Percentiles rank a stretch among this genome's conserved stretches.
These are phyloP conservation scores for Solioccasus polychromus DNA, from an alignment of 768 basidiomycete genomes.

Conservation along the genomic window DNA sequence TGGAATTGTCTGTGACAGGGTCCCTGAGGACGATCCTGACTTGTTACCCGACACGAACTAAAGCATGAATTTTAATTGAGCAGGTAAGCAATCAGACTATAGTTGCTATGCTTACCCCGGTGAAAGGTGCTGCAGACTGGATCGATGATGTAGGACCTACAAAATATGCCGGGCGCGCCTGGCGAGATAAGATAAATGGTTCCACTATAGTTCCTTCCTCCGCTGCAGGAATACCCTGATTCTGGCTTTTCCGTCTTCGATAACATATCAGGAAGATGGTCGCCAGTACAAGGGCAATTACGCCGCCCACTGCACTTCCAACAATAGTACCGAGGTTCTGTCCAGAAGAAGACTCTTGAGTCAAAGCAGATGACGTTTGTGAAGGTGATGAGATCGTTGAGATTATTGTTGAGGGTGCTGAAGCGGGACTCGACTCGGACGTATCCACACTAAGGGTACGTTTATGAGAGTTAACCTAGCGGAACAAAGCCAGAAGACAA, in stretches of 20 bases:
- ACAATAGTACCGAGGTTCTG: neutral
- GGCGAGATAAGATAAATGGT: neutral
- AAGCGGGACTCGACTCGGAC: neutral
- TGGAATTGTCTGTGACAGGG: neutral
- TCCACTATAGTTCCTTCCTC: neutral
- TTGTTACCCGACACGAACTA: too few species aligned
- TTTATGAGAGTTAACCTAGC: neutral
- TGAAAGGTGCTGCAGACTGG: too few species aligned
- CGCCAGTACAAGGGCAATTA: neutral
- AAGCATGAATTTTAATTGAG: too few species aligned
- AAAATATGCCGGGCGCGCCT: neutral
- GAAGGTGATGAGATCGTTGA: neutral
- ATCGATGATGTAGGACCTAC: too few species aligned
- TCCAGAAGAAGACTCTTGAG: too few species aligned
- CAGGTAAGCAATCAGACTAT: too few species aligned
- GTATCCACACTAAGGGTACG: slow-evolving; percentile 3
- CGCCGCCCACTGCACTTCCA: slow-evolving; percentile 3
- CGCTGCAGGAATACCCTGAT: neutral
- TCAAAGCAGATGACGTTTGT: too few species aligned
- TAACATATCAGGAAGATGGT: slow-evolving; percentile 1
- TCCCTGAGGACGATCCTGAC: too few species aligned
- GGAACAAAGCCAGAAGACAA: neutral
- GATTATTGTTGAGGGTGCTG: neutral
- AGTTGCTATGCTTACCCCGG: too few species aligned
- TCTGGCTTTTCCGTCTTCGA: neutral